phyloP scores from a whole-genome alignment of 2,329 filamentous ascomycete species.

The Claviceps sp. region DNA sequence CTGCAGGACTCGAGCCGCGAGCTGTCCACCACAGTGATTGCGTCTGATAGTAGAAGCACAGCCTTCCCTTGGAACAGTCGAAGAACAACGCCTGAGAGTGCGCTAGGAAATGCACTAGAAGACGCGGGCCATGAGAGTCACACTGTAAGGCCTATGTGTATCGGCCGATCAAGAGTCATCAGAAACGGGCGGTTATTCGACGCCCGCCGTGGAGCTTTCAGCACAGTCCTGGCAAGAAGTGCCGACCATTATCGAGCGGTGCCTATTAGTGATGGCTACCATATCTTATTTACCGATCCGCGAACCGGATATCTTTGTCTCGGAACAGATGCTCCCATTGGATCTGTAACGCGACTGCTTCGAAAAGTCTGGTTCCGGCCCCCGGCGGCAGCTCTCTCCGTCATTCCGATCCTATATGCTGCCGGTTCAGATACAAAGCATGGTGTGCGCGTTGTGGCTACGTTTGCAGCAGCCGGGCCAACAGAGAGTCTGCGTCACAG shows the following conservation, averaged over 20 bases:
- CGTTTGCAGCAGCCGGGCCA: constrained; percentile 28
- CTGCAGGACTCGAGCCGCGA: constrained; percentile 10
- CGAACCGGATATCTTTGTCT: constrained; percentile 40
- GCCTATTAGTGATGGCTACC: constrained; percentile 50
- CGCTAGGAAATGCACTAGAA: neutral
- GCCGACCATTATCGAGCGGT: constrained; percentile 50
- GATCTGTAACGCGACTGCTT: constrained; percentile 34
- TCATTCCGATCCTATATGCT: constrained; percentile 37
- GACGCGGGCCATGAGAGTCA: neutral
- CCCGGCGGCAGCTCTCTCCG: constrained; percentile 15
- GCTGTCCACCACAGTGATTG: constrained; percentile 12
- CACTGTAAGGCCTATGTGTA: neutral
- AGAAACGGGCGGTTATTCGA: neutral
- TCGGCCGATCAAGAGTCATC: neutral
- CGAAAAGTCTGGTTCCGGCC: constrained; percentile 43
- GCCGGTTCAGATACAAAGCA: constrained; percentile 41
- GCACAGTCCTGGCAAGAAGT: constrained; percentile 25
- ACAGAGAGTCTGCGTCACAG: neutral
- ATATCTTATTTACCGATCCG: constrained; percentile 53
- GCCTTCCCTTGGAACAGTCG: constrained; percentile 6
- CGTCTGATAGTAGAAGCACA: constrained; percentile 9
- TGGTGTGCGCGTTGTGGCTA: constrained; percentile 45
- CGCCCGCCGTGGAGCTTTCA: constrained; percentile 2
- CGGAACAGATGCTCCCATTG: constrained; percentile 46
- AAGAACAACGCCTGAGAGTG: constrained; percentile 4